Percentiles rank a stretch among this genome's conserved stretches.
Conservation (phyloP, 441 rosid genomes). For the Lagerstroemia fauriei region DNA sequence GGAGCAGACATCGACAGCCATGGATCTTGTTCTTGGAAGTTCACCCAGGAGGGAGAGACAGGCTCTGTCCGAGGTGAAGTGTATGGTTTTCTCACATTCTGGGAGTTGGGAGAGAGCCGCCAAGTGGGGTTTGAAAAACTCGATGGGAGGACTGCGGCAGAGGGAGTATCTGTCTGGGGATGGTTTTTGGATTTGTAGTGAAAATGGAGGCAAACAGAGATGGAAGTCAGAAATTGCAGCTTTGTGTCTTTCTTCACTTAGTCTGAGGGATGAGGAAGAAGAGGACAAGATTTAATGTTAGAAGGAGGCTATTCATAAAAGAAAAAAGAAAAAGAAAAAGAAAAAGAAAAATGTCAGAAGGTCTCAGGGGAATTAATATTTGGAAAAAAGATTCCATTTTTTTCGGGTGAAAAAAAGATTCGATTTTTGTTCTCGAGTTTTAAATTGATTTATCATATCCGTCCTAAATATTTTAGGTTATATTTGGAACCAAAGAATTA, state of each 20-base stretch:
- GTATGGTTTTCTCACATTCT: background rate
- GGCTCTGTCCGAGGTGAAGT: background rate
- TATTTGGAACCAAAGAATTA: too few species aligned
- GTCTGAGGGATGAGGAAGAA: conserved; percentile 27
- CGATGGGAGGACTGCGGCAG: conserved; percentile 31
- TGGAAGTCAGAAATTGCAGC: conserved; percentile 59
- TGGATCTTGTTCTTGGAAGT: conserved; percentile 1
- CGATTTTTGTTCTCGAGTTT: too few species aligned
- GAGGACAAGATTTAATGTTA: background rate
- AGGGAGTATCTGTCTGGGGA: background rate
- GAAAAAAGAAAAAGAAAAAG: too few species aligned
- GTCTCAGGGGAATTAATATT: background rate
- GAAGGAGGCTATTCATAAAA: background rate
- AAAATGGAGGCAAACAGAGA: conserved; percentile 16
- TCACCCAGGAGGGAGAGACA: background rate
- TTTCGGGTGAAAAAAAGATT: too few species aligned
- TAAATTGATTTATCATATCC: too few species aligned
- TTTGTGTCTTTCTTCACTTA: conserved; percentile 38
- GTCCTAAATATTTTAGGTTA: too few species aligned
- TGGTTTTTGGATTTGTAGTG: conserved; percentile 30
- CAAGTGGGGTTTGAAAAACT: conserved; percentile 5
- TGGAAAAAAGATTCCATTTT: too few species aligned
- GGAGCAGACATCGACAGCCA: conserved; percentile 77
- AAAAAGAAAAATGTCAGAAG: too few species aligned
- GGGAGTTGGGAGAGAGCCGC: background rate